phyloP scores from a whole-genome alignment of 306 rosid species.

The Fragaria ananassa region DNA sequence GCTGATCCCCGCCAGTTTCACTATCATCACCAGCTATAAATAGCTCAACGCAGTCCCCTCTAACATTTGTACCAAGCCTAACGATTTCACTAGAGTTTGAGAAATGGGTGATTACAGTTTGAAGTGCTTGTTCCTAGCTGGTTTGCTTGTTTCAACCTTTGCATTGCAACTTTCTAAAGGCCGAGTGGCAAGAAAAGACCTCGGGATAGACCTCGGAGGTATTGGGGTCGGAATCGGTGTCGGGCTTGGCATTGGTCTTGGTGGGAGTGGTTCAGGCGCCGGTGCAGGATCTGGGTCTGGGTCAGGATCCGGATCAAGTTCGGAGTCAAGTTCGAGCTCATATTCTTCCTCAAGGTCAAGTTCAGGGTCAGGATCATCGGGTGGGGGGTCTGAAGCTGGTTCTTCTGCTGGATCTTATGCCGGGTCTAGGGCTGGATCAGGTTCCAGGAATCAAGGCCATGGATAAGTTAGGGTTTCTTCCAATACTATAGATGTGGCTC shows the following conservation, averaged over 20 bases:
- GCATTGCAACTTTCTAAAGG: constrained; percentile 36
- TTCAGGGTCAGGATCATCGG: constrained; percentile 21
- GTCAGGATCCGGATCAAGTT: constrained; percentile 31
- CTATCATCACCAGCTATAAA: not conserved
- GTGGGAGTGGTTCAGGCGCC: constrained; percentile 38
- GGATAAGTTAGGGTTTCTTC: not conserved
- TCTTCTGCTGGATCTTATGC: constrained; percentile 31
- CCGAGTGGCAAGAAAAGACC: constrained; percentile 57
- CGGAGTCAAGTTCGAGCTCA: constrained; percentile 33
- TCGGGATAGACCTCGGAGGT: constrained; percentile 62
- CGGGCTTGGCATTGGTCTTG: constrained; percentile 48
- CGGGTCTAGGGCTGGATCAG: constrained; percentile 28
- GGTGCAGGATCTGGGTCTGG: constrained; percentile 44
- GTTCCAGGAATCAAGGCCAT: constrained; percentile 7
- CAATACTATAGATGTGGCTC: not conserved
- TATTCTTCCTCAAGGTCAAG: constrained; percentile 22
- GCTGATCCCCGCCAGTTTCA: not conserved
- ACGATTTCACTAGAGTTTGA: not conserved
- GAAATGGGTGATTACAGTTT: not conserved
- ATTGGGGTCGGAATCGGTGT: constrained; percentile 46
- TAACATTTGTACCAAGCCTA: not conserved
- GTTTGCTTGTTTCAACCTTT: constrained; percentile 36
- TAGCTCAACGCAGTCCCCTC: not conserved
- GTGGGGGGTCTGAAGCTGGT: constrained; percentile 29
- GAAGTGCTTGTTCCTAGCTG: constrained; percentile 27